Percentiles rank a stretch among this genome's conserved stretches.
Evolutionary conservation across 352 stramenopile species (phyloP).

Genomic region (Globisporangium radiosum): DNA sequence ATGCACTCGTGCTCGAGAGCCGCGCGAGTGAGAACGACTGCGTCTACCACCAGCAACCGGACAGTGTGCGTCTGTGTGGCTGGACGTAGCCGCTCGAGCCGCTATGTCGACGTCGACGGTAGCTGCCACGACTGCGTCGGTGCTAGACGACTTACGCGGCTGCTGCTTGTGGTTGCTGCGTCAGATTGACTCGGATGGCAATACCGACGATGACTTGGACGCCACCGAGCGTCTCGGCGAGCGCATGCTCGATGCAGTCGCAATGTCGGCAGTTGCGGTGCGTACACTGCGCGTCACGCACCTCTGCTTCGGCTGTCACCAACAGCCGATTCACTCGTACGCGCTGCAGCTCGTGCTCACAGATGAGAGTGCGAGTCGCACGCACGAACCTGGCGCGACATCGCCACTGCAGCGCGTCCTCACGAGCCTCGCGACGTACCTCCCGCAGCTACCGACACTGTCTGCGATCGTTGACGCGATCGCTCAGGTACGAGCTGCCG

Average conservation of each 20-base stretch:
- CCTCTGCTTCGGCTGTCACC: too few relatives aligned
- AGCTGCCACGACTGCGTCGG: neutral
- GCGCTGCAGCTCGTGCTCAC: conserved; percentile 1
- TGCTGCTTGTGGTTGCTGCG: neutral
- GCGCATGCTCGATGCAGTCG: conserved; percentile 16
- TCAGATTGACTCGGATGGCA: conserved; percentile 4
- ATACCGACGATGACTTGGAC: neutral
- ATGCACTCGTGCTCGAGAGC: conserved; percentile 12
- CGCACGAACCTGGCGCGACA: neutral
- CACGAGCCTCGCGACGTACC: conserved; percentile 8
- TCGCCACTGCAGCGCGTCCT: neutral
- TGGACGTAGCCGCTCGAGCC: too few relatives aligned
- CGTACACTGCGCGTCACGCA: neutral
- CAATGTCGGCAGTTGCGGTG: conserved; percentile 22
- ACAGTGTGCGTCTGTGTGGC: conserved; percentile 3
- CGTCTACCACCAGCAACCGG: conserved; percentile 14
- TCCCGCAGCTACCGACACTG: neutral
- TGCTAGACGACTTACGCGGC: neutral
- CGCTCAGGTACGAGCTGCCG: conserved; percentile 3
- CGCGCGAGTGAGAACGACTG: conserved; percentile 24
- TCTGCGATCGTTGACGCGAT: neutral
- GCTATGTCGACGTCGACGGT: too few relatives aligned
- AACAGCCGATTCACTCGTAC: neutral
- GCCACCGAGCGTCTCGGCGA: conserved; percentile 14
- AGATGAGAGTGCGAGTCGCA: neutral